Conservation (phyloP, 257 asterid genomes). For the Nicotiana attenuata region DNA sequence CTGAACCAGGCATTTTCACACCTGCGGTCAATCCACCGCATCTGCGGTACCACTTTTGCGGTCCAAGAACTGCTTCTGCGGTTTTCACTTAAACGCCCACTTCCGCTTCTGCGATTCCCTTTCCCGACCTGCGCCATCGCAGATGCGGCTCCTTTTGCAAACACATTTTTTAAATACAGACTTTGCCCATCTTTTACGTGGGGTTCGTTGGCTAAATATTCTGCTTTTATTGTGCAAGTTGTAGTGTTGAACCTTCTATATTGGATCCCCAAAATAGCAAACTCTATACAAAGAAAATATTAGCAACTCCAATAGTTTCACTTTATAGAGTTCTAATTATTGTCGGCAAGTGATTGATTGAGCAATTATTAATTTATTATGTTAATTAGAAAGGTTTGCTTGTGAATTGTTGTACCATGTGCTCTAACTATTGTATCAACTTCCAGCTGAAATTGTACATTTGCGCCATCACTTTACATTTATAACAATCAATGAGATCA, state of each 20-base stretch:
- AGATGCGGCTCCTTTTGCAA: neutral
- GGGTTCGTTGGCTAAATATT: neutral
- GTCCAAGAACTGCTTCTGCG: no score
- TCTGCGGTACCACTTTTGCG: no score
- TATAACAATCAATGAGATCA: neutral
- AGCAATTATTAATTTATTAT: neutral
- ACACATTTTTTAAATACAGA: neutral
- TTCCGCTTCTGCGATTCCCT: no score
- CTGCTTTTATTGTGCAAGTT: neutral
- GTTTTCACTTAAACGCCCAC: no score
- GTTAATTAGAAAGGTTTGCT: neutral
- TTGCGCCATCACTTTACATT: neutral
- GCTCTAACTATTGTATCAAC: neutral
- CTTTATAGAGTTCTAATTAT: neutral
- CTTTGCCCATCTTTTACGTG: neutral
- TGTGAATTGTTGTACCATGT: neutral
- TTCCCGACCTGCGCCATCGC: no score
- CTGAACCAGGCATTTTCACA: no score
- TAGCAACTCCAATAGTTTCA: no score
- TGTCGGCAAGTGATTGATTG: neutral
- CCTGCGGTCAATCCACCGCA: no score
- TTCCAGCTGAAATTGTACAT: neutral
- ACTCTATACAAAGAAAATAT: neutral
- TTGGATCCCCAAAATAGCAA: constrained; percentile 1
- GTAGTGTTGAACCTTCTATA: neutral